Evolutionary conservation across 2,329 filamentous ascomycete genomes (phyloP), one percentile per base, ranked within the genome.

Genomic region (Ascosphaera acerosa): DNA sequence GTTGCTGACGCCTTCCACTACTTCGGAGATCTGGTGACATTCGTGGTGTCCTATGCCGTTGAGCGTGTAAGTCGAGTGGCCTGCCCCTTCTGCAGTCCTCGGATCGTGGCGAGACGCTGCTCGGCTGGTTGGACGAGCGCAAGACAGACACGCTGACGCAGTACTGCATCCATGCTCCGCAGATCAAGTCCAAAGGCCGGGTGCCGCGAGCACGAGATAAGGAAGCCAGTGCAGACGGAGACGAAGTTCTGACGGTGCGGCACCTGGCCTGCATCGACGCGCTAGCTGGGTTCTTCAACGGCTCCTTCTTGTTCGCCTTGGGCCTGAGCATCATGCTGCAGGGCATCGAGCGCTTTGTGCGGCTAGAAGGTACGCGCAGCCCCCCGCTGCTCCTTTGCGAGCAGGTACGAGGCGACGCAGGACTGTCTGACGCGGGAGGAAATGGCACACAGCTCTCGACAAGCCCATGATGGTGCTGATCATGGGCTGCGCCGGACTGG

Each of bases 1-100:
- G 56, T 81, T 16, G 74, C 76, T 17, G 76, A 82, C 56, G 72
- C 76, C 1, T 80, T 81, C 41, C 76, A 81, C 45, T 77, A 78
- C 44, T 70, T 75, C 52, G 36, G 62, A 43, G 33, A 39, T n/a
- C 23, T 22, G 16, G 29, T 26, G 9, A 33, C 37, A 4, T 37
- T 38, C 25, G 30, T 37, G 4, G 35, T 38, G 4, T 35, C 37
- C 6, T 33, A 35, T 15, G 10, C 35, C 4, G 37, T 35, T 4
- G 33, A 38, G 18, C 34, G 29, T 30, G 37, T 38, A 32, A 32
- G 10, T 33, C 19, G 19, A 7, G 18, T 29, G 14, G 17, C 15
- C 9, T n/a, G 7, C 10, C 6, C 6, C 20, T 6, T 6, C 6
- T 4, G 14, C 9, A n/a, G n/a, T n/a, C n/a, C n/a, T n/a, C n/a